These are phyloP conservation scores for Oropetium thomaeum DNA, from an alignment of 176 grass and related monocot genomes.

Conservation along the genomic window DNA sequence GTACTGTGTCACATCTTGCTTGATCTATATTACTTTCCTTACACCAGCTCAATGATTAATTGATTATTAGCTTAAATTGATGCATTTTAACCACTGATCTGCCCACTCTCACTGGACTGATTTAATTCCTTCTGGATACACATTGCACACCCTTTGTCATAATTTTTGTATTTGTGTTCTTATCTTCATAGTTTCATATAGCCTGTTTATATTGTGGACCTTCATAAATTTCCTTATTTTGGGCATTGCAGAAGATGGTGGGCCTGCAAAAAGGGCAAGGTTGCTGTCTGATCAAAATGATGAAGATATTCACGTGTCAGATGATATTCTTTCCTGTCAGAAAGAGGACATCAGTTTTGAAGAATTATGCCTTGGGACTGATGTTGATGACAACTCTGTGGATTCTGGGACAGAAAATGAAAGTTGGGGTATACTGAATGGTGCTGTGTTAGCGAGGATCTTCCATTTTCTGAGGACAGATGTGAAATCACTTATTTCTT, in stretches of 20 bases:
- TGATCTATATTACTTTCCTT: neutral
- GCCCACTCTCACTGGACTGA: neutral
- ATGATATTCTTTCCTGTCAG: constrained; percentile 60
- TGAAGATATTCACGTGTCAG: constrained; percentile 59
- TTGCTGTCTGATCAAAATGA: constrained; percentile 60
- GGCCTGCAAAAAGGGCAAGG: constrained; percentile 71
- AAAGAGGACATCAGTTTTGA: constrained; percentile 79
- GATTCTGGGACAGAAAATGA: constrained; percentile 30
- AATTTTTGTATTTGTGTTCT: constrained; percentile 9
- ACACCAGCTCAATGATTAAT: constrained; percentile 1
- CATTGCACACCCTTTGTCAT: neutral
- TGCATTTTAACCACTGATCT: neutral
- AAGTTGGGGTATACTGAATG: constrained; percentile 65
- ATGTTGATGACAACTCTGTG: constrained; percentile 39
- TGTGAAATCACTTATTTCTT: constrained; percentile 78
- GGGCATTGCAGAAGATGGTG: constrained; percentile 62
- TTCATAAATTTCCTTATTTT: constrained; percentile 25
- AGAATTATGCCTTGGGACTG: constrained; percentile 51
- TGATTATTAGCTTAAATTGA: constrained; percentile 11
- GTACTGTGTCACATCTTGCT: constrained; percentile 38
- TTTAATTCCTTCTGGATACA: constrained; percentile 13
- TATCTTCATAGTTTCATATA: neutral
- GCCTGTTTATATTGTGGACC: neutral
- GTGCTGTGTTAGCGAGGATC: constrained; percentile 66
- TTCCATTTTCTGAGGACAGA: constrained; percentile 92